Evolutionary conservation across 2,329 filamentous ascomycete species (phyloP).

Genomic region (Falciphora oryzae): DNA sequence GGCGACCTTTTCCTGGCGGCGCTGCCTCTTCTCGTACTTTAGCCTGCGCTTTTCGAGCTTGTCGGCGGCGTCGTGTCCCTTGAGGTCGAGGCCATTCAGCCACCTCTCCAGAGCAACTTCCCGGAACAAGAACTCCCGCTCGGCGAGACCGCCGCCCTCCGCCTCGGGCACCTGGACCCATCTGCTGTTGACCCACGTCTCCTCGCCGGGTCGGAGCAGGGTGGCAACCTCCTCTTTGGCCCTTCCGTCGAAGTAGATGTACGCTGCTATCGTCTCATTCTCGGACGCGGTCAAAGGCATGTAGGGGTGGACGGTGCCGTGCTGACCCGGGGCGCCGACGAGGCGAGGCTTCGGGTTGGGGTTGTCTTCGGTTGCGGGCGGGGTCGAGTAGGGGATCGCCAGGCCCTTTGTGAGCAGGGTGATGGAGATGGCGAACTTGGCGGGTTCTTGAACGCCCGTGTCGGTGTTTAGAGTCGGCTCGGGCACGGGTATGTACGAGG

Average conservation of each 20-base stretch:
- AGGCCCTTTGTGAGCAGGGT: slow-evolving; percentile 86
- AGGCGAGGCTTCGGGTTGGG: slow-evolving; percentile 77
- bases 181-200: slow-evolving; percentile 97
- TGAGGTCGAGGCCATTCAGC: slow-evolving; percentile 93
- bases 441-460: slow-evolving; percentile 77
- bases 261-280: slow-evolving; percentile 93
- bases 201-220: slow-evolving; percentile 82
- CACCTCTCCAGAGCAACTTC: slow-evolving; percentile 94
- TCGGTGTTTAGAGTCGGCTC: slow-evolving; percentile 70
- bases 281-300: slow-evolving; percentile 86
- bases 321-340: slow-evolving; percentile 58
- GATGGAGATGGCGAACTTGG: slow-evolving; percentile 97
- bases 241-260: slow-evolving; percentile 97
- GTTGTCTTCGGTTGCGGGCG: slow-evolving; percentile 69
- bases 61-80: slow-evolving; percentile 84
- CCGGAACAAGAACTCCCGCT: slow-evolving; percentile 94
- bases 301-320: slow-evolving; percentile 67
- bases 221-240: slow-evolving; percentile 97
- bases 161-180: slow-evolving; percentile 93
- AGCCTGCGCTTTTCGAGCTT: slow-evolving; percentile 83
- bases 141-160: slow-evolving; percentile 89
- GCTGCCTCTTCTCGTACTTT: slow-evolving; percentile 66
- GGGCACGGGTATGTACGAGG: slow-evolving; percentile 93
- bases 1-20: slow-evolving; percentile 46
- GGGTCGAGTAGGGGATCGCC: slow-evolving; percentile 86